Evolutionary conservation across 1,284 basidiomycete species (phyloP), one percentile per base, ranked within the genome.

Genomic region (Heterobasidion annosum): DNA sequence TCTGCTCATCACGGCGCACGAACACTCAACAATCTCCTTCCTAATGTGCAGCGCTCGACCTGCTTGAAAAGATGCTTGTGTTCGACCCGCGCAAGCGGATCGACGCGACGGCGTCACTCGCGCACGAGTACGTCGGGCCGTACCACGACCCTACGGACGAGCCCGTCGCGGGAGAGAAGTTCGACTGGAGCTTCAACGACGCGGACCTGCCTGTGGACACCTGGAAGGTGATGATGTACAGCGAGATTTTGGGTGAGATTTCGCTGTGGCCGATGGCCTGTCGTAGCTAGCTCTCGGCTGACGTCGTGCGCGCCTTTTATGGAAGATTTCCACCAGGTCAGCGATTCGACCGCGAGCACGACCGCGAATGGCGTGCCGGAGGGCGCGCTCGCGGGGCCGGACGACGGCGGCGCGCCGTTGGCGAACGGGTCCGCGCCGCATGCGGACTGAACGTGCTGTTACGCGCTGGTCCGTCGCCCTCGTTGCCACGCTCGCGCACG

Each of bases 171-270:
- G 83, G 81, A 37, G 95, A 98, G 69, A 88, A 92, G 65, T 99
- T 99, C 65, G 96, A 99, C 71, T 99, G 96, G 96, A 91, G 87
- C 65, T 99, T 99, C 83, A 99, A 99, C 72, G 96, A 99, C 63
- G 97, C 97, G n/a, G 96, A 99, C 68, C 77, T 99, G 48, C 97
- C 97, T 0, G 92, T 99, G 32, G 96, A 99, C 68, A 98, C 93
- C 3, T 99, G 96, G 96, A 98, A 98, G 74, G 96, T 98, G 64
- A 94, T 95, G 92, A 94, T 95, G 92, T 95, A 95, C 74, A 88
- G 84, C 64, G 92, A 95, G 71, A 95, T 95, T 61, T 76, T 95
- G n/a, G 91, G 92, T 92, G 61, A 58, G 85, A 73, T 13, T 33
- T 12, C n/a, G 35, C 19, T 19, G 7, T 51, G 13, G 57, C 7